A percentile compares a stretch with the other conserved stretches of the same genome.
These are phyloP conservation scores for Decorospora gaudefroyi DNA, from an alignment of 2,329 filamentous ascomycete species.

Conservation along the genomic window DNA sequence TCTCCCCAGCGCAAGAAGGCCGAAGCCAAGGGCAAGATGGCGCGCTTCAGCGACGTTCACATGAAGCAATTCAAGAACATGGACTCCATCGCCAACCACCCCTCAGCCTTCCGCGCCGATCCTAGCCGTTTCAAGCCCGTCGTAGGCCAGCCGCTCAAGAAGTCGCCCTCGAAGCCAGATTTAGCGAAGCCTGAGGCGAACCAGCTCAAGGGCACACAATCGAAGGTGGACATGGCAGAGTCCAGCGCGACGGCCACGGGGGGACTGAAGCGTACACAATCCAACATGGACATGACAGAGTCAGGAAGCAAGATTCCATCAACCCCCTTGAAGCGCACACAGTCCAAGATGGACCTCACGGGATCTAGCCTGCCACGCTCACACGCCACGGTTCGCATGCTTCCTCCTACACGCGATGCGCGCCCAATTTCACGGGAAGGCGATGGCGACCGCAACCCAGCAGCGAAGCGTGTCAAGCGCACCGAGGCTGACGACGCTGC, in stretches of 20 bases:
- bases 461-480: slow-evolving; percentile 73
- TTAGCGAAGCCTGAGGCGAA: slow-evolving; percentile 47
- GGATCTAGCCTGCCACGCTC: slow-evolving; percentile 41
- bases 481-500: slow-evolving; percentile 71
- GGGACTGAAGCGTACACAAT: slow-evolving; percentile 56
- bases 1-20: slow-evolving; percentile 70
- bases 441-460: slow-evolving; percentile 46
- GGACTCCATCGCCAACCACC: slow-evolving; percentile 89
- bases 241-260: slow-evolving; percentile 51
- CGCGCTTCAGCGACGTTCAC: slow-evolving; percentile 83
- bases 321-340: slow-evolving; percentile 56
- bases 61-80: slow-evolving; percentile 94
- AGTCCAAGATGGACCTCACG: slow-evolving; percentile 67
- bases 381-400: slow-evolving; percentile 43
- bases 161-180: slow-evolving; percentile 53
- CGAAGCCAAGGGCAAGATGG: slow-evolving; percentile 74
- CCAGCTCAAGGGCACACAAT: slow-evolving; percentile 58
- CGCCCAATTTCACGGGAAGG: slow-evolving; percentile 32
- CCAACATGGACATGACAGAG: slow-evolving; percentile 68
- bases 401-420: slow-evolving; percentile 33
- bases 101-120: slow-evolving; percentile 73
- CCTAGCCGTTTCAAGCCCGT: slow-evolving; percentile 58
- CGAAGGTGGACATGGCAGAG: slow-evolving; percentile 69
- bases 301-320: slow-evolving; percentile 51
- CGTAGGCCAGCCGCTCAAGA: slow-evolving; percentile 33